phyloP scores from a whole-genome alignment of 2,329 filamentous ascomycete species.

The Aspergillus carbonarius region DNA sequence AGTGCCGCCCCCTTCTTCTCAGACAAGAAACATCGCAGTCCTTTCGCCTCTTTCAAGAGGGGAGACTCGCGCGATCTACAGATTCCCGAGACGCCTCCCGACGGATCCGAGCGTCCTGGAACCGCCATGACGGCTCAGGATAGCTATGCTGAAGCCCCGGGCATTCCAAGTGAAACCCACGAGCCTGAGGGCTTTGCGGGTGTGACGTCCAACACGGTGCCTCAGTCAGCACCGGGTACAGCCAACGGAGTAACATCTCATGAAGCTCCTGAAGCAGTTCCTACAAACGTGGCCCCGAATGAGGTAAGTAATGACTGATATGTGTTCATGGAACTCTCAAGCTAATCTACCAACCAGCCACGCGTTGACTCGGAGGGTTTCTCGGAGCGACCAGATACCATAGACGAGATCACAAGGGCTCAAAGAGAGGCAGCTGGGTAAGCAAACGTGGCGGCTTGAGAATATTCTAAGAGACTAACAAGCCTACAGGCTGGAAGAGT shows the following conservation, averaged over 20 bases:
- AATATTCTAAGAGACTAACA: slow-evolving; percentile 16
- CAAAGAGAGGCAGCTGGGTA: slow-evolving; percentile 47
- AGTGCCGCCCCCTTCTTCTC: slow-evolving; percentile 27
- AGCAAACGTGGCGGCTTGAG: slow-evolving; percentile 5
- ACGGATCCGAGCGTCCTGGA: slow-evolving; percentile 32
- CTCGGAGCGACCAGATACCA: slow-evolving; percentile 39
- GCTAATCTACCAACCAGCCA: slow-evolving; percentile 21
- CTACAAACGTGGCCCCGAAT: slow-evolving; percentile 24
- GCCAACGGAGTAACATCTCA: slow-evolving; percentile 30
- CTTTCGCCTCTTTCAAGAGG: slow-evolving; percentile 45
- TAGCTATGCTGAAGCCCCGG: slow-evolving; percentile 20
- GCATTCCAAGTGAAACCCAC: slow-evolving; percentile 27
- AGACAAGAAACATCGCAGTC: slow-evolving; percentile 45
- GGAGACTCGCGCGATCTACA: slow-evolving; percentile 41
- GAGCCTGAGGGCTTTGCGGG: slow-evolving; percentile 23
- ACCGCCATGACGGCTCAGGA: slow-evolving; percentile 31
- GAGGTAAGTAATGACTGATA: slow-evolving; percentile 18
- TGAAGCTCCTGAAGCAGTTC: slow-evolving; percentile 18
- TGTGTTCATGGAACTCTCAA: too few species aligned
- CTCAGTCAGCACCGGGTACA: slow-evolving; percentile 18
- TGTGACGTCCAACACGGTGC: slow-evolving; percentile 21
- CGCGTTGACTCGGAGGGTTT: slow-evolving; percentile 43
- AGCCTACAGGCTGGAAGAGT: slow-evolving; percentile 40
- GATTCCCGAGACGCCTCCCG: slow-evolving; percentile 35
- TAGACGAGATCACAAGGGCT: slow-evolving; percentile 46